Conservation (phyloP, 345 rosid genomes). For the Raphanus sativus region DNA sequence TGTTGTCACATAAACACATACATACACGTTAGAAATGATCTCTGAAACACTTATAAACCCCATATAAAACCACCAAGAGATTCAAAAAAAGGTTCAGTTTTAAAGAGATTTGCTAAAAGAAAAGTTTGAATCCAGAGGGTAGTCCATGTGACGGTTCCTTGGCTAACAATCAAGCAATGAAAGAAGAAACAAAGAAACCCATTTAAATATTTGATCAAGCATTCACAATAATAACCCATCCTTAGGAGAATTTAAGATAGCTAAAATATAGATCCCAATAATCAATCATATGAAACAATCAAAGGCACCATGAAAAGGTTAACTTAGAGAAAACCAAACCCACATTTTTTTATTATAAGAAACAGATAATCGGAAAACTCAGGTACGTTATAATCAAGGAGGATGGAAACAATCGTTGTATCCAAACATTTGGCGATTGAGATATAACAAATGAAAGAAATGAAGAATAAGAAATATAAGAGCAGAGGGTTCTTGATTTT, state of each 20-base stretch:
- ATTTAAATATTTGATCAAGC: conserved; percentile 11
- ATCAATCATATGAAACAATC: background rate
- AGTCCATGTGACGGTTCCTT: conserved; percentile 18
- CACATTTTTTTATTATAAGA: background rate
- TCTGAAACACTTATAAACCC: conserved; percentile 1
- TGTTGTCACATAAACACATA: conserved; percentile 31
- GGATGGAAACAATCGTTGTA: conserved; percentile 28
- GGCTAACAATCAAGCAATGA: conserved; percentile 22
- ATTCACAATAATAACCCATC: background rate
- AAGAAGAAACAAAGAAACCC: conserved; percentile 12
- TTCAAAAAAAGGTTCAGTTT: background rate
- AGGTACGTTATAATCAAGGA: background rate
- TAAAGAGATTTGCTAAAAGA: background rate
- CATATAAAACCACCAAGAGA: background rate
- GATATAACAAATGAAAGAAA: background rate
- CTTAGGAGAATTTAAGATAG: background rate
- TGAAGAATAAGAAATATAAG: background rate
- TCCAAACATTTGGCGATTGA: conserved; percentile 24
- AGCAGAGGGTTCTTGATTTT: background rate
- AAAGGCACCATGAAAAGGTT: background rate
- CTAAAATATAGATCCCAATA: background rate
- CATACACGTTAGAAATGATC: background rate
- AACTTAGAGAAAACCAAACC: conserved; percentile 5
- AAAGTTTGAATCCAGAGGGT: conserved; percentile 3
- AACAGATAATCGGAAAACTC: background rate